Evolutionary conservation across 345 rosid species (phyloP), one percentile per base, ranked within the genome.

Genomic region (Ailanthus altissimus): DNA sequence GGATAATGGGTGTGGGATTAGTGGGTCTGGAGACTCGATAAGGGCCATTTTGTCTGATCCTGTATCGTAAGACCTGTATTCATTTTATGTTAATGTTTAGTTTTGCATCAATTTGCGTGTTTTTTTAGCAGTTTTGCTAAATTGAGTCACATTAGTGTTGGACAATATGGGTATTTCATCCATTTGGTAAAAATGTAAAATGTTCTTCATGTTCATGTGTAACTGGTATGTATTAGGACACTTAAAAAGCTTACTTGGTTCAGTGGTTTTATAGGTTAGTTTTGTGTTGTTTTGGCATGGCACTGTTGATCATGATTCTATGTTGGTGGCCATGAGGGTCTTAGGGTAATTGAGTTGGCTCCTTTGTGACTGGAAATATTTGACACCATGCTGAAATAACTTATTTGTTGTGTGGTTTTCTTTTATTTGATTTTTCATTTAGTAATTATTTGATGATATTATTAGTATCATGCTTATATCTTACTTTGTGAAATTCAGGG

Each of bases 41-140:
- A 87, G 90, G 82, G 75, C 88, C 72, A 90, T 90, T 80, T 85
- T 92, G 50, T 91, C 97, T 8, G 96, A 94, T 77, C 93, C 97
- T 72, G 84, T 90, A 61, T 87, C 91, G 97, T 94, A 85, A 94
- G 93, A 82, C 26, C 16, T 20, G 63, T 7, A 18, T 50, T 28
- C 43, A 51, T 28, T 77, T 0, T 42, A 70, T 50, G 12, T 36
- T 54, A 50, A 21, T 42, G n/a, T 23, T 40, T 76, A 67, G 62
- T 38, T 81, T 70, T 23, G n/a, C 15, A 12, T 62, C 45, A 38
- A 58, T 73, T 18, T 16, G 6, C 10, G 6, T 45, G 40, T 56
- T 13, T 59, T 28, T 32, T 14, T 16, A 38, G 23, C 16, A 14
- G 58, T 50, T 74, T 13, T 68, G 15, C 16, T 66, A 36, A 54